Evolutionary conservation across 163 green algal species (phyloP).

Genomic region (Scenedesmus sp.): DNA sequence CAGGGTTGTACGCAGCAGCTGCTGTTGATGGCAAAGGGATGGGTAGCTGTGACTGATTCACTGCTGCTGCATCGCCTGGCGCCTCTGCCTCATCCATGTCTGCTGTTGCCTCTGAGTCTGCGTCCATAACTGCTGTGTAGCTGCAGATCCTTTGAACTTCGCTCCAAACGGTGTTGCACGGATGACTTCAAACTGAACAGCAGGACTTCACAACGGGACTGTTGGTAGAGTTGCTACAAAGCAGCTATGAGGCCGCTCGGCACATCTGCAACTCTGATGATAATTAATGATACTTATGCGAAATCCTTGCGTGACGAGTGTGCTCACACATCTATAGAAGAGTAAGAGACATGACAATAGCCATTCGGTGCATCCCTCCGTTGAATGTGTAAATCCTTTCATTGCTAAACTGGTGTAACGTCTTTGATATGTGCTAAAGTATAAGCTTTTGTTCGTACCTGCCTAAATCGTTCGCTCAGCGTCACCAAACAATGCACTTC

Average conservation of each 20-base stretch:
- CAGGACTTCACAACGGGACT: not conserved
- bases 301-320: not conserved
- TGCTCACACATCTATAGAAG: not conserved
- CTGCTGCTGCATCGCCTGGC: not conserved
- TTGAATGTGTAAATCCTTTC: not conserved
- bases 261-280: not conserved
- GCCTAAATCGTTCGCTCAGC: too few relatives aligned
- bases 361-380: not conserved
- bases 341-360: slow-evolving; percentile 18
- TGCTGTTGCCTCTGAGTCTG: slow-evolving; percentile 35
- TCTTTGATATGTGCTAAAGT: not conserved
- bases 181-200: not conserved
- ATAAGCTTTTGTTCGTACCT: not conserved
- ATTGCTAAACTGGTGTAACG: not conserved
- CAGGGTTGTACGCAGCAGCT: not conserved
- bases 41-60: not conserved
- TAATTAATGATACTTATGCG: not conserved
- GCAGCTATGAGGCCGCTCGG: not conserved
- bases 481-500: not conserved
- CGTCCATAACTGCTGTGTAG: not conserved
- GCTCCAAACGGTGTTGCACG: not conserved
- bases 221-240: not conserved
- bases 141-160: not conserved
- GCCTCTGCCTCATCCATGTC: slow-evolving; percentile 22
- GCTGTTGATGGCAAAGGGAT: not conserved